Percentiles rank a stretch among this genome's conserved stretches.
Evolutionary conservation across 148 eudicot genomes (phyloP).

Genomic region (Persicaria tinctoria): DNA sequence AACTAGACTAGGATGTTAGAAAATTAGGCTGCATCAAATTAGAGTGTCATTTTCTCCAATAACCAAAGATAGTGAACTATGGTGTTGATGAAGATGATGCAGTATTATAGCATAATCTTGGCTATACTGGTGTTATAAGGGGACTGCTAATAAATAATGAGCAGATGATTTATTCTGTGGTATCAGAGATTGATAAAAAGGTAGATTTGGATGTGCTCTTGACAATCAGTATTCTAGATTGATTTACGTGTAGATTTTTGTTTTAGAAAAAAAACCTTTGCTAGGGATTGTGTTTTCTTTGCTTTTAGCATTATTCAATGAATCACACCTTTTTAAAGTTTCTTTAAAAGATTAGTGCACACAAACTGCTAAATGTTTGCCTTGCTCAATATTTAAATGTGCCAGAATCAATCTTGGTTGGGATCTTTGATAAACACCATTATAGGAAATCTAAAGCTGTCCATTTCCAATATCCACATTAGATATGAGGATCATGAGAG

Average conservation of each 20-base stretch:
- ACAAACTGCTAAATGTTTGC: slow-evolving; percentile 11
- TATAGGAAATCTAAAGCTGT: slow-evolving; percentile 91
- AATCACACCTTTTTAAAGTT: neutral
- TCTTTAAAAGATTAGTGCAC: neutral
- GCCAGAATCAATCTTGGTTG: slow-evolving; percentile 89
- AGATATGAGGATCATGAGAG: slow-evolving; percentile 98
- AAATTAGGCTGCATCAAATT: neutral
- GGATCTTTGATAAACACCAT: slow-evolving; percentile 88
- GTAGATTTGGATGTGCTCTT: neutral
- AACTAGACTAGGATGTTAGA: neutral
- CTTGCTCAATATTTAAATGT: slow-evolving; percentile 15
- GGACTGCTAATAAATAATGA: neutral
- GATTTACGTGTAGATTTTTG: neutral
- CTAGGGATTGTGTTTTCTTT: neutral
- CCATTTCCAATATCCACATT: slow-evolving; percentile 95
- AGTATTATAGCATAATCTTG: neutral
- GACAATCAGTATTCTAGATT: neutral
- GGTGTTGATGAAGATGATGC: neutral
- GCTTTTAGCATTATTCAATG: neutral
- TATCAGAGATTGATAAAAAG: neutral
- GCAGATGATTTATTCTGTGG: neutral
- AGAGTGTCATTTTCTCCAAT: neutral
- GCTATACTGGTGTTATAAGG: neutral
- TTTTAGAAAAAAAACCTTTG: neutral
- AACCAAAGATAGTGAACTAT: neutral